These are phyloP conservation scores for Alternaria incomplexa DNA, from an alignment of 2,329 filamentous ascomycete species.

Conservation along the genomic window DNA sequence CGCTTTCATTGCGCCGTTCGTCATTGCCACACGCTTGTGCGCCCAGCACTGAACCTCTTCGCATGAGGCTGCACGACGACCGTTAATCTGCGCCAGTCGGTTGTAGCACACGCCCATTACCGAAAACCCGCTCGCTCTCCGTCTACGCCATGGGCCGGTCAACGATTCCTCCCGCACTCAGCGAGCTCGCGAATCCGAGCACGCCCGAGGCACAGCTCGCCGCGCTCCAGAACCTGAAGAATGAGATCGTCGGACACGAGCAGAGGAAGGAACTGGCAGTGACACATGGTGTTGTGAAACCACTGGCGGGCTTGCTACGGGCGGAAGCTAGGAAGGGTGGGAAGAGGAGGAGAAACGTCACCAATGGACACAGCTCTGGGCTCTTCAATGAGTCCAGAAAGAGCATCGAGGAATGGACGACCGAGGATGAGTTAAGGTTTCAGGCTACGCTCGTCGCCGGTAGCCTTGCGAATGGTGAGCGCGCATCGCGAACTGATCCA, in stretches of 20 bases:
- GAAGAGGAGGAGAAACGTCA: slow-evolving; percentile 57
- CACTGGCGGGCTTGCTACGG: slow-evolving; percentile 62
- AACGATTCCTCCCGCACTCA: slow-evolving; percentile 43
- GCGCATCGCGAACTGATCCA: neutral
- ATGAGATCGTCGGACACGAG: slow-evolving; percentile 85
- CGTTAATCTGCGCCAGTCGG: slow-evolving; percentile 9
- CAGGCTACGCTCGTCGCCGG: slow-evolving; percentile 86
- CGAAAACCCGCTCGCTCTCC: slow-evolving; percentile 6
- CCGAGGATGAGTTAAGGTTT: slow-evolving; percentile 72
- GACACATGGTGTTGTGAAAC: slow-evolving; percentile 69
- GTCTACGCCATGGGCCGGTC: slow-evolving; percentile 43
- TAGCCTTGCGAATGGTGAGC: slow-evolving; percentile 81
- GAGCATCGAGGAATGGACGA: slow-evolving; percentile 52
- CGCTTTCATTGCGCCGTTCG: slow-evolving; percentile 3
- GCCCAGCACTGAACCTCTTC: slow-evolving; percentile 3
- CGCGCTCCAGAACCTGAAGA: slow-evolving; percentile 78
- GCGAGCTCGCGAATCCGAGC: slow-evolving; percentile 48
- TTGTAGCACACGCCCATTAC: slow-evolving; percentile 14
- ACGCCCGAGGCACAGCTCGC: slow-evolving; percentile 52
- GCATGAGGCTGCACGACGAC: slow-evolving; percentile 9
- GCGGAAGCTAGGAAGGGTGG: slow-evolving; percentile 52
- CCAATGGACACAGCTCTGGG: slow-evolving; percentile 16
- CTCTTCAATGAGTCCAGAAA: slow-evolving; percentile 11
- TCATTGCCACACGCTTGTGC: slow-evolving; percentile 7
- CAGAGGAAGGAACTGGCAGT: slow-evolving; percentile 85